Percentiles rank a stretch among this genome's conserved stretches.
Evolutionary conservation across 2,329 filamentous ascomycete genomes (phyloP).

Genomic region (Arthrobotrys sphaeroides): DNA sequence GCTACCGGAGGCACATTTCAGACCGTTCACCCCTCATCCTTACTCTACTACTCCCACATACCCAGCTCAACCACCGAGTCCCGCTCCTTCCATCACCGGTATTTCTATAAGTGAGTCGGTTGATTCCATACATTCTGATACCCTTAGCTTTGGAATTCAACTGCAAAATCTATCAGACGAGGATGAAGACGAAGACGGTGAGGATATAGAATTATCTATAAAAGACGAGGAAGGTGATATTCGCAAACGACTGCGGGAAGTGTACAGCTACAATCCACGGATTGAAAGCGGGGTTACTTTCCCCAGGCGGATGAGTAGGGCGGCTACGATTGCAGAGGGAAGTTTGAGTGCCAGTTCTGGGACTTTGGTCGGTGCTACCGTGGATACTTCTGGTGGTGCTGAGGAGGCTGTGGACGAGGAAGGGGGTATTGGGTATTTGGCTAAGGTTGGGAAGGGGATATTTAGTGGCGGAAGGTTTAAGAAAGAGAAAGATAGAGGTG

Average conservation of each 20-base stretch:
- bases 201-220: neutral
- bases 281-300: neutral
- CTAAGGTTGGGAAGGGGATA: neutral
- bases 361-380: neutral
- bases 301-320: constrained; percentile 14
- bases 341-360: neutral
- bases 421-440: neutral
- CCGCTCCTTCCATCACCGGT: neutral
- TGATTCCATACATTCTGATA: neutral
- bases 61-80: neutral
- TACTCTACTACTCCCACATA: neutral
- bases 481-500: neutral
- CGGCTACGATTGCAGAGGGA: neutral
- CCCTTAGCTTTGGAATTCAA: neutral
- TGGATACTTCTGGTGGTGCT: neutral
- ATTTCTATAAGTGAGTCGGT: neutral
- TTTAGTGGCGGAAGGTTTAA: neutral
- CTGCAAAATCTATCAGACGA: too few relatives aligned
- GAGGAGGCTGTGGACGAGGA: neutral
- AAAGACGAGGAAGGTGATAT: constrained; percentile 16
- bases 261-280: constrained; percentile 4
- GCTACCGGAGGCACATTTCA: neutral
- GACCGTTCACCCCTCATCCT: constrained; percentile 7
- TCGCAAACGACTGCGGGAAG: neutral
- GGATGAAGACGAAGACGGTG: neutral